These are phyloP conservation scores for Sanghuangporus baumii DNA, from an alignment of 1,284 basidiomycete species.

Conservation along the genomic window DNA sequence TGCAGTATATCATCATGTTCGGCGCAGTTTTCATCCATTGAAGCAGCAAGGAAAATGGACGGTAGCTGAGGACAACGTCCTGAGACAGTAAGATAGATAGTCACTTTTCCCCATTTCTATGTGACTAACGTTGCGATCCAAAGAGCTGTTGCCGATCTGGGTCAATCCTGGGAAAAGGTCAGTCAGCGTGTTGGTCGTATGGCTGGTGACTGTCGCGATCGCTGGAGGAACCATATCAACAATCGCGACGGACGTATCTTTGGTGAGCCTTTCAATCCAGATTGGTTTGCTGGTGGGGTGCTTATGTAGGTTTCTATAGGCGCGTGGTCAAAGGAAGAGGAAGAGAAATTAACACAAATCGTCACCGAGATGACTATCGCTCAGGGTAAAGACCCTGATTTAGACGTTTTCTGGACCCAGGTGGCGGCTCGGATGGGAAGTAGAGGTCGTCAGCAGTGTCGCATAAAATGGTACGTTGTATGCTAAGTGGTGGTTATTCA, in stretches of 20 bases:
- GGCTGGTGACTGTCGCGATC: constrained; percentile 76
- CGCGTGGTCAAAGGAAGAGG: constrained; percentile 68
- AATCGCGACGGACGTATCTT: constrained; percentile 49
- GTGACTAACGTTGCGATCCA: constrained; percentile 5
- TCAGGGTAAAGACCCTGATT: constrained; percentile 63
- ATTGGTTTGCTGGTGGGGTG: neutral
- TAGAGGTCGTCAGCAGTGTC: constrained; percentile 73
- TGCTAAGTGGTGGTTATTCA: neutral
- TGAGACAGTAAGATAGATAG: constrained; percentile 48
- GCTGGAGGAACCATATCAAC: constrained; percentile 74
- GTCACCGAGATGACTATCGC: constrained; percentile 66
- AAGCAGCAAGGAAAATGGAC: constrained; percentile 68
- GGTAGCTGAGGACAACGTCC: constrained; percentile 55
- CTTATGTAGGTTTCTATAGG: constrained; percentile 31
- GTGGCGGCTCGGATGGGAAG: constrained; percentile 74
- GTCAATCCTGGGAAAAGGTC: constrained; percentile 78
- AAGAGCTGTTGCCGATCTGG: constrained; percentile 61
- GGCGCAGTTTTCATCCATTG: constrained; percentile 61
- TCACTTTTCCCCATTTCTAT: constrained; percentile 10
- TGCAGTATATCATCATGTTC: constrained; percentile 76
- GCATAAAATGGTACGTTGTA: constrained; percentile 68
- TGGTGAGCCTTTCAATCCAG: constrained; percentile 33
- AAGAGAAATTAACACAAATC: constrained; percentile 62
- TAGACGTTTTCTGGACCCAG: constrained; percentile 75
- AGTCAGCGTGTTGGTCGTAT: constrained; percentile 61